These are phyloP conservation scores for Cucumis cinereus DNA, from an alignment of 306 rosid species.

Conservation along the genomic window DNA sequence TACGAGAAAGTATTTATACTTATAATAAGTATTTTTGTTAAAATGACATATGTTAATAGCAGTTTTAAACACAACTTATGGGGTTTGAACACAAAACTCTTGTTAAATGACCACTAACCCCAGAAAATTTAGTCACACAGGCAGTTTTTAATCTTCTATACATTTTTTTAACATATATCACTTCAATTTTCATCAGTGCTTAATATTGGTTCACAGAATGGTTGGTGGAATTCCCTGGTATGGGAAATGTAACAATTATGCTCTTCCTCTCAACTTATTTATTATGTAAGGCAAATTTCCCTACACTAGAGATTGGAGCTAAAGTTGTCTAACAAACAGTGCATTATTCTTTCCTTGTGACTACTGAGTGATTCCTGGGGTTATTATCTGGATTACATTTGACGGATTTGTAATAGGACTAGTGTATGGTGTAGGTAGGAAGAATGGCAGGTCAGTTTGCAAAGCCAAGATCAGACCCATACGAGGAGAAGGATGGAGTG, in stretches of 20 bases:
- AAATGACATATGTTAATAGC: background rate
- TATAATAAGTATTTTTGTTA: background rate
- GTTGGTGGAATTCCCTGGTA: too few relatives aligned
- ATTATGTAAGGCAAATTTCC: background rate
- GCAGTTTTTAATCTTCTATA: background rate
- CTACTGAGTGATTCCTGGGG: background rate
- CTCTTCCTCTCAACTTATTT: background rate
- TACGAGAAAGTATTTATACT: background rate
- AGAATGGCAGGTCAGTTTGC: conserved; percentile 46
- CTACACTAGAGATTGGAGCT: background rate
- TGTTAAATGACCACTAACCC: background rate
- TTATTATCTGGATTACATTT: background rate
- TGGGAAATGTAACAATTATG: too few relatives aligned
- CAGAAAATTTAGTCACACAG: background rate
- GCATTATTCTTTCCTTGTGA: background rate
- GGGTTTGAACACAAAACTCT: background rate
- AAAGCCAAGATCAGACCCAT: conserved; percentile 29
- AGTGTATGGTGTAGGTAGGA: conserved; percentile 19
- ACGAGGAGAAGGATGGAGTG: conserved; percentile 30
- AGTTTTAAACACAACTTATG: background rate
- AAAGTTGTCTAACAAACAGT: background rate
- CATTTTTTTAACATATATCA: background rate
- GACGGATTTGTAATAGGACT: background rate
- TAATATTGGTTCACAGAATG: too few relatives aligned
- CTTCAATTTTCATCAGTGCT: background rate